These are phyloP conservation scores for Tetrapisispora nanseiensis DNA, from an alignment of 805 yeast species.

Conservation along the genomic window DNA sequence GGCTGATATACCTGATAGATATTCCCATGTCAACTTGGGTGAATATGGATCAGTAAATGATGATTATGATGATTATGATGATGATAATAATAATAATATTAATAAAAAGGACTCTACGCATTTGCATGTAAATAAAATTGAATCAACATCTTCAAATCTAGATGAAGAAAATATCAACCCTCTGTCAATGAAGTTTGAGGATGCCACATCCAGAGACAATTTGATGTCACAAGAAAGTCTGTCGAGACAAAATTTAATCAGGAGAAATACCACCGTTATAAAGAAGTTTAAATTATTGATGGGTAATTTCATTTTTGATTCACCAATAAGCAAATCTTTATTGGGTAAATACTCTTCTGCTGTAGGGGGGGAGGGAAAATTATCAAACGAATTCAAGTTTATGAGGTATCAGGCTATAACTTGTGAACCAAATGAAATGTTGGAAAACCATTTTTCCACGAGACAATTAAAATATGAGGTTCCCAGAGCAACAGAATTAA, in stretches of 20 bases:
- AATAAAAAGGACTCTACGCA: constrained; percentile 7
- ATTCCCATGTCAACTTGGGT: constrained; percentile 20
- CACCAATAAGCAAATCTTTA: constrained; percentile 72
- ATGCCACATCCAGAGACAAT: constrained; percentile 1
- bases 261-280: constrained; percentile 7
- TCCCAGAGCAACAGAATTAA: constrained; percentile 74
- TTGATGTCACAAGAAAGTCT: constrained; percentile 1
- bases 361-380: constrained; percentile 33
- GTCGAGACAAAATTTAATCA: constrained; percentile 1
- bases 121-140: constrained; percentile 6
- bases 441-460: constrained; percentile 54
- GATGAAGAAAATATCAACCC: not conserved
- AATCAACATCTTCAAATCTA: constrained; percentile 5
- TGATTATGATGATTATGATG: constrained; percentile 8
- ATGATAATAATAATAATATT: constrained; percentile 8
- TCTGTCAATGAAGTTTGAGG: not conserved
- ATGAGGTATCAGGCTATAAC: constrained; percentile 94
- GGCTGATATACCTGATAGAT: constrained; percentile 4
- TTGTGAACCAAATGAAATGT: constrained; percentile 74
- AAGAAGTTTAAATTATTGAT: constrained; percentile 32
- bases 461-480: constrained; percentile 71
- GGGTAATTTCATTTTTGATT: constrained; percentile 80
- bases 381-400: constrained; percentile 53
- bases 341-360: constrained; percentile 40
- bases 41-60: constrained; percentile 13